phyloP scores from a whole-genome alignment of 1,139 yeast species.

The Hyphopichia wangnamkhiaoensis region DNA sequence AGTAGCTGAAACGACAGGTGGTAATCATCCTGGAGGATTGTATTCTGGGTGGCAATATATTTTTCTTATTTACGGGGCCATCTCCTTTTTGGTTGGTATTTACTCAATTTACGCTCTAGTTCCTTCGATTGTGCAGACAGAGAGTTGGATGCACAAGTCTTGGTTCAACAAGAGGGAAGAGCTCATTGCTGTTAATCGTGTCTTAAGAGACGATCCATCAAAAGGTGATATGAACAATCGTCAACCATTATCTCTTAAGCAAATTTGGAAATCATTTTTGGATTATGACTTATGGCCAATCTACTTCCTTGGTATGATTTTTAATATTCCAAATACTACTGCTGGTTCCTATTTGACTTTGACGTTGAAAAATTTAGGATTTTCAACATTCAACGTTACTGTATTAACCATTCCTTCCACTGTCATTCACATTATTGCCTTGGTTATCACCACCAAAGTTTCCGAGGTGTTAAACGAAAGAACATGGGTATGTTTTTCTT shows the following conservation, averaged over 20 bases:
- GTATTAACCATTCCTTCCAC: constrained; percentile 54
- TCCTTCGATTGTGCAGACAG: constrained; percentile 59
- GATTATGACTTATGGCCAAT: constrained; percentile 66
- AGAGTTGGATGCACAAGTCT: constrained; percentile 50
- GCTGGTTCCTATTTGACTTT: constrained; percentile 52
- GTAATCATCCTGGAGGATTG: constrained; percentile 26
- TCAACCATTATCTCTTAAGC: constrained; percentile 47
- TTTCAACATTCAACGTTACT: constrained; percentile 55
- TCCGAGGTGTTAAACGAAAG: constrained; percentile 43
- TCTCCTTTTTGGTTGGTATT: constrained; percentile 58
- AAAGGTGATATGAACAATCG: constrained; percentile 72
- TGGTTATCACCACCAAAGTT: constrained; percentile 40
- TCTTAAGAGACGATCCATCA: constrained; percentile 66
- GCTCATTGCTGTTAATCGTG: constrained; percentile 60
- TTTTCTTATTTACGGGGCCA: constrained; percentile 62
- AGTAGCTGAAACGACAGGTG: constrained; percentile 8
- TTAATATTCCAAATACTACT: constrained; percentile 45
- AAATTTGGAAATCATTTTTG: constrained; percentile 38
- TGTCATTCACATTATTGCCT: constrained; percentile 35
- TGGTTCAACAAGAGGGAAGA: constrained; percentile 67
- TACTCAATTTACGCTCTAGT: constrained; percentile 49
- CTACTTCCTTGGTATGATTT: constrained; percentile 50
- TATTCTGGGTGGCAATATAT: constrained; percentile 63
- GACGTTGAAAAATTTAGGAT: constrained; percentile 53
- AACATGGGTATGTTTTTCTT: constrained; percentile 21